These are phyloP conservation scores for Rhododendron williamsianum DNA, from an alignment of 148 eudicot genomes.

Conservation along the genomic window DNA sequence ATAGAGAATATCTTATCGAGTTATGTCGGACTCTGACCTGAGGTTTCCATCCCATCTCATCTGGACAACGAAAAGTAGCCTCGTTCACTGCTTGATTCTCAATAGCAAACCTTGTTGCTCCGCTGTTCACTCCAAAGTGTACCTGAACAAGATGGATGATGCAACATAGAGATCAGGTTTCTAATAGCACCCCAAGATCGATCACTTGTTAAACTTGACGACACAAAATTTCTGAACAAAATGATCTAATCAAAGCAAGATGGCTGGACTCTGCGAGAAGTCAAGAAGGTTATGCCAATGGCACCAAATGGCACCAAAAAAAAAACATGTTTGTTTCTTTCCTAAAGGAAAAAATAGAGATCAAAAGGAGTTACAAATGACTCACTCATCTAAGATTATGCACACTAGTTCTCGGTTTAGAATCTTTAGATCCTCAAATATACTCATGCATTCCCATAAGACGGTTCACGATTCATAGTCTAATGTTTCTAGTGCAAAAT, in stretches of 20 bases:
- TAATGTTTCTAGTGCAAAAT: background rate
- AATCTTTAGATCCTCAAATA: background rate
- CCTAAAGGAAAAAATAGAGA: background rate
- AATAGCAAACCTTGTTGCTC: conserved; percentile 79
- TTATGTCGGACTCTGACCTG: conserved; percentile 56
- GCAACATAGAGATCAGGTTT: background rate
- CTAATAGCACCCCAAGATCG: background rate
- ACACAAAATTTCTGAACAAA: background rate
- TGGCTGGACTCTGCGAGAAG: background rate
- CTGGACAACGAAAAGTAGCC: conserved; percentile 95
- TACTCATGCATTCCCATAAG: background rate
- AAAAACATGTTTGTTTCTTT: background rate
- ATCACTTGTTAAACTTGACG: background rate
- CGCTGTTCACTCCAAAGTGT: conserved; percentile 93
- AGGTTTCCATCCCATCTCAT: conserved; percentile 99
- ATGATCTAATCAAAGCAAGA: background rate
- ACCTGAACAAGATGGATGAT: conserved; percentile 40
- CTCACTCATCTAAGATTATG: background rate
- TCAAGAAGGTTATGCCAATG: background rate
- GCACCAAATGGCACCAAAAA: background rate
- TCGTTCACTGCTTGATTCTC: conserved; percentile 90
- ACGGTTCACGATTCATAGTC: background rate
- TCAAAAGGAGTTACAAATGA: background rate
- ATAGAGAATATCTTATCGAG: background rate
- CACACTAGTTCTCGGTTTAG: background rate